phyloP scores from a whole-genome alignment of 768 basidiomycete genomes.

The Lentinula detonsa region DNA sequence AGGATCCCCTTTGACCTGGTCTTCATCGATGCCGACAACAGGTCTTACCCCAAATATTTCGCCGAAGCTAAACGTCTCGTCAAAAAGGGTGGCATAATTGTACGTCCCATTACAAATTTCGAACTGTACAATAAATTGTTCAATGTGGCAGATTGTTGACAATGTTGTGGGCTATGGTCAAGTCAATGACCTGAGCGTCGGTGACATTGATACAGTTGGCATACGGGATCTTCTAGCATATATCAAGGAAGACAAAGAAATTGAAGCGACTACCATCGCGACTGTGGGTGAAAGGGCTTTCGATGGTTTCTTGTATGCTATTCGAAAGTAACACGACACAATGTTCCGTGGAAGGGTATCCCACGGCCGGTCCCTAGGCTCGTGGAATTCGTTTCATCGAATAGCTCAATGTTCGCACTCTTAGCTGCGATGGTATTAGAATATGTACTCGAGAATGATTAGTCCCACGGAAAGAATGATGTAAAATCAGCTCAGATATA shows the following conservation, averaged over 20 bases:
- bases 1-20: slow-evolving; percentile 55
- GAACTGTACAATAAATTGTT: background rate
- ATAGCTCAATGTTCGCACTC: too few species aligned
- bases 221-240: slow-evolving; percentile 37
- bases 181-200: slow-evolving; percentile 32
- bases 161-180: slow-evolving; percentile 37
- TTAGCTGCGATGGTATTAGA: too few species aligned
- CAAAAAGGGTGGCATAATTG: slow-evolving; percentile 55
- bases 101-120: slow-evolving; percentile 19
- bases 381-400: background rate
- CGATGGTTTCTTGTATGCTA: slow-evolving; percentile 47
- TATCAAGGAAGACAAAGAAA: slow-evolving; percentile 42
- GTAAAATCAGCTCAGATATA: too few species aligned
- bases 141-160: slow-evolving; percentile 44
- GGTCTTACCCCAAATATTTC: slow-evolving; percentile 48
- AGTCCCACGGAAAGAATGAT: too few species aligned
- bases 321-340: slow-evolving; percentile 7
- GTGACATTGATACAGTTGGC: slow-evolving; percentile 32
- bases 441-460: too few species aligned
- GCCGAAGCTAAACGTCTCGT: slow-evolving; percentile 54
- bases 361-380: background rate
- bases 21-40: slow-evolving; percentile 73
- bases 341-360: background rate
- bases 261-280: slow-evolving; percentile 44
- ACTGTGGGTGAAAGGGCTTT: slow-evolving; percentile 47